Base-by-base conservation (phyloP, 2,329 filamentous ascomycete species). In the Didymella glomerata region DNA sequence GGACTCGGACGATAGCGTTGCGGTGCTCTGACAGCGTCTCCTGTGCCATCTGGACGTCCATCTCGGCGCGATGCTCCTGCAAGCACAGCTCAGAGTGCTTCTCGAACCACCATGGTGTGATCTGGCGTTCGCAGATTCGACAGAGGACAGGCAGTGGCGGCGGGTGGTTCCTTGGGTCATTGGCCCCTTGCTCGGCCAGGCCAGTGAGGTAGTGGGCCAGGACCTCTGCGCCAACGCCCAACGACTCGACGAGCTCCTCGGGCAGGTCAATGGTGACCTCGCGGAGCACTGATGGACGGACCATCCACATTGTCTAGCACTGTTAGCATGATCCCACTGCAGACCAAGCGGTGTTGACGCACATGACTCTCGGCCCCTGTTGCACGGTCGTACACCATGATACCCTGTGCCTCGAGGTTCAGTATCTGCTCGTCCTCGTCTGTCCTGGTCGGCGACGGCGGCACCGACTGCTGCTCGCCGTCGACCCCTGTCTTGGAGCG, bases 81-180 rank as follows among this genome's bases (percentile, higher is more conserved):
- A 97, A 83, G 73, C 95, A 99, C 20, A 98, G 82, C 70, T 99
- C 96, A 2, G 94, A 97, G 76, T 99, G 95, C 77, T 98, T 99
- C 79, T 99, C 95, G 69, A 99, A 99, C 96, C 95, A 99, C 95
- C 95, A 99, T 0, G 94, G 93, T 4, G 92, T 92, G 61, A 99
- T 98, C 63, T 97, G 92, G 53, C 95, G 91, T 76, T 99, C 95
- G 77, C 95, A 99, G 54, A 99, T 98, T 51, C 95, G 92, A 77
- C 95, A 99, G 16, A 99, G 85, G 4, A 98, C 90, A 0, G 93
- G 92, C 11, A 88, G 83, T 0, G 94, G 93, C 2, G 92, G 92
- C 10, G 92, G 88, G 74, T 93, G 89, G 70, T 89, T 87, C 48
- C 86, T 86, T 20, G 90, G 88, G 69, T 88, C 92, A 40, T 90